Percentiles rank a stretch among this genome's conserved stretches.
Conservation (phyloP, 2,329 filamentous ascomycete species). For the Gremmenia infestans region DNA sequence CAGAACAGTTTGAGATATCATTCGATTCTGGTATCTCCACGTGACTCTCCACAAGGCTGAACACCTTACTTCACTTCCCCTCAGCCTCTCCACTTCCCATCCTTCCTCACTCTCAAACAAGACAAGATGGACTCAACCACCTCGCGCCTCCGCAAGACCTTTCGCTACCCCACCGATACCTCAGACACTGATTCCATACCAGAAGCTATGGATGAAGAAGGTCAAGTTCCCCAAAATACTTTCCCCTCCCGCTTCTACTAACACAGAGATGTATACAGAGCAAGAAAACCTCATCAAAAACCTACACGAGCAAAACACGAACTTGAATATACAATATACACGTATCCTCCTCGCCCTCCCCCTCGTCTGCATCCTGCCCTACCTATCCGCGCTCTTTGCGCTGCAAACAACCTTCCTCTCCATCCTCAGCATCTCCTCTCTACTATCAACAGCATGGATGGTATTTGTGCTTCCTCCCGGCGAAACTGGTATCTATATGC, state of each 20-base stretch:
- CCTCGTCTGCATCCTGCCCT: constrained; percentile 49
- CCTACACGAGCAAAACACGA: constrained; percentile 51
- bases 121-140: constrained; percentile 31
- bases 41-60: constrained; percentile 5
- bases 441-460: constrained; percentile 58
- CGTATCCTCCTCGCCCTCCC: constrained; percentile 57
- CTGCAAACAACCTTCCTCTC: constrained; percentile 34
- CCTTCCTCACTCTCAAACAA: background rate
- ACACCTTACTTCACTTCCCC: background rate
- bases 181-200: constrained; percentile 47
- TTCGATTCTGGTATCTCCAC: background rate
- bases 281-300: constrained; percentile 58
- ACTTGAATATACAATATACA: constrained; percentile 54
- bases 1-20: background rate
- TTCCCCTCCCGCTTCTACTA: constrained; percentile 7
- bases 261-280: constrained; percentile 39
- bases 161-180: constrained; percentile 65
- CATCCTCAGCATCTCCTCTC: constrained; percentile 56
- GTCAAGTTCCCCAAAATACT: constrained; percentile 34
- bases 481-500: constrained; percentile 45
- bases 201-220: constrained; percentile 71
- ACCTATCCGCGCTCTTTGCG: constrained; percentile 44
- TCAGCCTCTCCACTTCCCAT: background rate
- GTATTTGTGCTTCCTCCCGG: constrained; percentile 52
- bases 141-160: constrained; percentile 68